Percentiles rank a stretch among this genome's conserved stretches.
Conservation (phyloP, 2,329 filamentous ascomycete genomes). For the Knufia fluminis region DNA sequence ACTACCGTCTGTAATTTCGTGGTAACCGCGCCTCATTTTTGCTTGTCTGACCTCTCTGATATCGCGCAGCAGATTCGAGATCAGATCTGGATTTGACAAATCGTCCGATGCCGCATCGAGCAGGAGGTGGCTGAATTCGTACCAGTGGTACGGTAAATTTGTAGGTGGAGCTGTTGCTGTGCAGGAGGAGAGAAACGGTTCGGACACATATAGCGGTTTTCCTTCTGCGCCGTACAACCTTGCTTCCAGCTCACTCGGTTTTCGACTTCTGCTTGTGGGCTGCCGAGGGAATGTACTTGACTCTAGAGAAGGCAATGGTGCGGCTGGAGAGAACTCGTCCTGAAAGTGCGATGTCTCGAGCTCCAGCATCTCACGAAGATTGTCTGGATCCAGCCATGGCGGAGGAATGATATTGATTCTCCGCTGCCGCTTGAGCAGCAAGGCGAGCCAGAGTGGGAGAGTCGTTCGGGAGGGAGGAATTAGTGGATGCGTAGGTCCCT, state of each 20-base stretch:
- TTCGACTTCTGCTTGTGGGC: conserved; percentile 6
- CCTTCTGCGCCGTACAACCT: conserved; percentile 31
- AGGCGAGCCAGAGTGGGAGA: conserved; percentile 85
- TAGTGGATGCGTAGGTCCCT: conserved; percentile 71
- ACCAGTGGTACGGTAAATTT: conserved; percentile 86
- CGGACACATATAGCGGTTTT: conserved; percentile 39
- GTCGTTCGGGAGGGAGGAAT: conserved; percentile 70
- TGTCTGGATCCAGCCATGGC: conserved; percentile 71
- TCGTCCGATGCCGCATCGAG: conserved; percentile 80
- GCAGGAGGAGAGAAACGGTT: conserved; percentile 71
- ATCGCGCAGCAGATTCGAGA: conserved; percentile 68
- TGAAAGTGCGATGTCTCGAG: conserved; percentile 66
- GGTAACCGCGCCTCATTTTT: conserved; percentile 71
- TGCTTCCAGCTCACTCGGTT: not conserved
- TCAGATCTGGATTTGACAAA: conserved; percentile 61
- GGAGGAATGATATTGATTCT: conserved; percentile 89
- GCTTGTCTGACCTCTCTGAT: conserved; percentile 79
- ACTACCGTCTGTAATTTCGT: conserved; percentile 59
- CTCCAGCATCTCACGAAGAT: conserved; percentile 67
- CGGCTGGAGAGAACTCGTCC: conserved; percentile 67
- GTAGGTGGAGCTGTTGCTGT: conserved; percentile 59
- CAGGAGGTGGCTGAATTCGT: conserved; percentile 79
- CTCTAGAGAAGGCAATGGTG: conserved; percentile 37
- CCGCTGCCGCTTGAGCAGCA: conserved; percentile 87
- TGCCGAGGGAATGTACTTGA: conserved; percentile 6